Evolutionary conservation across 306 rosid genomes (phyloP).

Genomic region (Vigna radiata): DNA sequence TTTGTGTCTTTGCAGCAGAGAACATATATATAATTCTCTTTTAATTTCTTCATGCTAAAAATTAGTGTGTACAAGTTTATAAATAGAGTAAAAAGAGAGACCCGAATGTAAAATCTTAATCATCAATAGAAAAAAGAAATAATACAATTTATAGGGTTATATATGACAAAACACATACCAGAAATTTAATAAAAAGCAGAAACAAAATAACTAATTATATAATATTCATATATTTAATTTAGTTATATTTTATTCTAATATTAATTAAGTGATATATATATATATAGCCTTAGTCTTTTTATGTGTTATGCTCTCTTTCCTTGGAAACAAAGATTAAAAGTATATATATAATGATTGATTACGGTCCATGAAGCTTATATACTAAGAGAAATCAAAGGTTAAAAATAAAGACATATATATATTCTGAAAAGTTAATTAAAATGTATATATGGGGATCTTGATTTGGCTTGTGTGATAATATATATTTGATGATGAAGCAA

Average conservation of each 20-base stretch:
- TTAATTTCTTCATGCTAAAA: background rate
- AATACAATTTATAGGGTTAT: too few species aligned
- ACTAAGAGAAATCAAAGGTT: constrained; percentile 24
- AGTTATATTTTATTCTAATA: too few species aligned
- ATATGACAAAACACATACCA: too few species aligned
- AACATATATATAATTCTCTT: background rate
- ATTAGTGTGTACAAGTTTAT: background rate
- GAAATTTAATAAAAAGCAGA: too few species aligned
- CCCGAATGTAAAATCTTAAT: background rate
- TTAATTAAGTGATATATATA: too few species aligned
- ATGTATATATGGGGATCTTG: constrained; percentile 25
- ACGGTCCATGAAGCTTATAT: constrained; percentile 41
- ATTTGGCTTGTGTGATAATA: constrained; percentile 34
- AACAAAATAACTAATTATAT: too few species aligned
- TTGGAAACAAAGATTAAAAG: constrained; percentile 48
- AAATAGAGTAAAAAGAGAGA: background rate
- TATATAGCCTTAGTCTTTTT: background rate
- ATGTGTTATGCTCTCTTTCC: constrained; percentile 39
- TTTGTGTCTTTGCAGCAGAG: background rate
- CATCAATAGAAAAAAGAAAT: too few species aligned
- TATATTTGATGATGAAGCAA: constrained; percentile 34
- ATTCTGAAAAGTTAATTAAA: constrained; percentile 15
- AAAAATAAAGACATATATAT: background rate
- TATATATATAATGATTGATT: constrained; percentile 29
- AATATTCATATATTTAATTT: too few species aligned